Conservation (phyloP, 305 asterid genomes). For the Euphrasia arctica region DNA sequence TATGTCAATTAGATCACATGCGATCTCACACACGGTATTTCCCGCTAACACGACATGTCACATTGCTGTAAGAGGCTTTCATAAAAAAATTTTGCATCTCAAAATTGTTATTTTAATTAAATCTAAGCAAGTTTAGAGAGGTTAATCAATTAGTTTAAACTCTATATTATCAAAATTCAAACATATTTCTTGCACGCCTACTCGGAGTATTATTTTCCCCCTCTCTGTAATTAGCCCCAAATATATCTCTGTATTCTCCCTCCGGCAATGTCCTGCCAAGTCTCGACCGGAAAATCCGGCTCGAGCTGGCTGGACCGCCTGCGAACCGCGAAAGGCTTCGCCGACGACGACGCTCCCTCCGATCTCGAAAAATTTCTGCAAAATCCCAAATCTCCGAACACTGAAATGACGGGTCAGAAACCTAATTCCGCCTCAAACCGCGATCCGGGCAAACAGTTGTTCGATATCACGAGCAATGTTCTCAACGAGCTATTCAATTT, state of each 20-base stretch:
- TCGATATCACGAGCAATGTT: conserved; percentile 43
- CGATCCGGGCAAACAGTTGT: conserved; percentile 28
- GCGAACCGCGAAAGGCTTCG: conserved; percentile 74
- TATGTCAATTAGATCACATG: no score
- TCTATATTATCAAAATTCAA: no score
- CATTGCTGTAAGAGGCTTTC: no score
- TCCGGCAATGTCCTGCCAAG: conserved; percentile 45
- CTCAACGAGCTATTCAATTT: conserved; percentile 72
- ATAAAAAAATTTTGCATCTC: no score
- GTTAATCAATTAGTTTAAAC: no score
- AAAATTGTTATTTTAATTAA: no score
- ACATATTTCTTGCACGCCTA: neutral
- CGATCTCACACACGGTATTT: no score
- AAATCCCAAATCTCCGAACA: conserved; percentile 27
- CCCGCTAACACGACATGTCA: no score
- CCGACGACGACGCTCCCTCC: conserved; percentile 34
- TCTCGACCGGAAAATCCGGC: conserved; percentile 50
- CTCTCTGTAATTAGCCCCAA: conserved; percentile 13
- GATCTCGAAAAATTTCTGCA: conserved; percentile 61
- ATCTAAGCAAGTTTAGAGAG: no score
- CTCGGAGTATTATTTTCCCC: conserved; percentile 1
- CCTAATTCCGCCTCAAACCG: conserved; percentile 24
- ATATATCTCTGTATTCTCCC: conserved; percentile 6
- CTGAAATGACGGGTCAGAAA: conserved; percentile 14
- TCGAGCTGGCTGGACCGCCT: conserved; percentile 77